Conservation (phyloP, 2,329 filamentous ascomycete species). For the Penicillium olsonii region DNA sequence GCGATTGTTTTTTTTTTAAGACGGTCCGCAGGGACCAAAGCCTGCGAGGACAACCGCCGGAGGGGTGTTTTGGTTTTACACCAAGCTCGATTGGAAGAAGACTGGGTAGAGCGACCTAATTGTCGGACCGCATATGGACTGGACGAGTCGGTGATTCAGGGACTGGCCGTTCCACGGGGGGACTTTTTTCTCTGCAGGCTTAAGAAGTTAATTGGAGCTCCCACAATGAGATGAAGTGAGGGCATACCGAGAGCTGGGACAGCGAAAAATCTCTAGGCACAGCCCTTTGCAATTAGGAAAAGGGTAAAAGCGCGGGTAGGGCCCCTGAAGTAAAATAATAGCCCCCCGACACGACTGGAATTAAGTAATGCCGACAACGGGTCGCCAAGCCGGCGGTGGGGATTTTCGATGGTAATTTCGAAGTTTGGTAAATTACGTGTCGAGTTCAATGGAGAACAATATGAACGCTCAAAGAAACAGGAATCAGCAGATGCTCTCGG, state of each 20-base stretch:
- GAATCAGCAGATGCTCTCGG: too few species aligned
- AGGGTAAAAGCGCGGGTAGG: constrained; percentile 17
- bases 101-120: constrained; percentile 10
- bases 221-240: neutral
- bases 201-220: constrained; percentile 8
- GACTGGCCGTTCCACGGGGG: constrained; percentile 12
- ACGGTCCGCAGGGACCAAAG: constrained; percentile 32
- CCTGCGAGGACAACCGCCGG: constrained; percentile 25
- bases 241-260: constrained; percentile 4
- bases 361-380: constrained; percentile 29
- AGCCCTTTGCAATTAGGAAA: constrained; percentile 16
- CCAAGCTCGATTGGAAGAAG: constrained; percentile 17
- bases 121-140: constrained; percentile 24
- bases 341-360: constrained; percentile 24
- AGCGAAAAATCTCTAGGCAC: constrained; percentile 9
- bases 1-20: constrained; percentile 17
- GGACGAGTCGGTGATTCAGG: constrained; percentile 18
- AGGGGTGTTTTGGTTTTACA: constrained; percentile 4
- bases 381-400: constrained; percentile 22
- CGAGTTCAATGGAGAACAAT: too few species aligned
- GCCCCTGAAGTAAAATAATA: constrained; percentile 30
- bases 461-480: too few species aligned
- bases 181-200: constrained; percentile 11
- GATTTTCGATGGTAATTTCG: neutral
- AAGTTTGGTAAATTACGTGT: neutral